Evolutionary conservation across 2,329 filamentous ascomycete species (phyloP).

Genomic region (Mollisia scopiformis): DNA sequence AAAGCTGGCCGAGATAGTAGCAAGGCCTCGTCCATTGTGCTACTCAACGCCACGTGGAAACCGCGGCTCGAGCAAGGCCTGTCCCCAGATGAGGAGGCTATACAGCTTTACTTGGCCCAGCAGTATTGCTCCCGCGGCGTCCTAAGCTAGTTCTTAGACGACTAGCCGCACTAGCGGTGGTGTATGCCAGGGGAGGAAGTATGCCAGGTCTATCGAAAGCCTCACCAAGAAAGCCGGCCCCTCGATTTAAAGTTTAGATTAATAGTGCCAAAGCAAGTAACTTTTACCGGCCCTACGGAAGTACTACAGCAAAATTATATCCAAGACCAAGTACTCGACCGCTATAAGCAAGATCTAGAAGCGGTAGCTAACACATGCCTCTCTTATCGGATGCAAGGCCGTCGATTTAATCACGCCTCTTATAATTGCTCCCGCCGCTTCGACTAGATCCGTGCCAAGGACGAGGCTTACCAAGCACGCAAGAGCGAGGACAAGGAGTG

Average conservation of each 20-base stretch:
- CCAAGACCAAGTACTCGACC: constrained; percentile 1
- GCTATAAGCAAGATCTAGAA: constrained; percentile 8
- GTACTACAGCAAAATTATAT: constrained; percentile 11
- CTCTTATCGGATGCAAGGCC: neutral
- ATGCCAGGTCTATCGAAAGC: neutral
- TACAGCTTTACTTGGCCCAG: too few relatives aligned
- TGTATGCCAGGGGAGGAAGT: constrained; percentile 11
- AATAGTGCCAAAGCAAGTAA: neutral
- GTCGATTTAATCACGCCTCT: neutral
- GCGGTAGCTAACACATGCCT: neutral
- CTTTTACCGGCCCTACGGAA: constrained; percentile 6
- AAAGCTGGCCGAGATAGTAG: constrained; percentile 4
- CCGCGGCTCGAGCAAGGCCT: too few relatives aligned
- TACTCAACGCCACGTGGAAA: too few relatives aligned
- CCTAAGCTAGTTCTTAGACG: constrained; percentile 8
- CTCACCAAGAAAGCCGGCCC: too few relatives aligned
- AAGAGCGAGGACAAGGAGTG: too few relatives aligned
- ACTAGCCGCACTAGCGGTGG: constrained; percentile 9
- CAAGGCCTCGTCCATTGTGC: constrained; percentile 13
- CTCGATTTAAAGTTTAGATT: neutral
- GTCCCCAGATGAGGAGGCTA: too few relatives aligned
- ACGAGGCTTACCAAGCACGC: too few relatives aligned
- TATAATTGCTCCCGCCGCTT: too few relatives aligned
- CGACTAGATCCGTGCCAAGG: too few relatives aligned
- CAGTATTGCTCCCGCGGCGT: too few relatives aligned